Evolutionary conservation across 257 asterid species (phyloP).

Genomic region (Cruciata laevipes): DNA sequence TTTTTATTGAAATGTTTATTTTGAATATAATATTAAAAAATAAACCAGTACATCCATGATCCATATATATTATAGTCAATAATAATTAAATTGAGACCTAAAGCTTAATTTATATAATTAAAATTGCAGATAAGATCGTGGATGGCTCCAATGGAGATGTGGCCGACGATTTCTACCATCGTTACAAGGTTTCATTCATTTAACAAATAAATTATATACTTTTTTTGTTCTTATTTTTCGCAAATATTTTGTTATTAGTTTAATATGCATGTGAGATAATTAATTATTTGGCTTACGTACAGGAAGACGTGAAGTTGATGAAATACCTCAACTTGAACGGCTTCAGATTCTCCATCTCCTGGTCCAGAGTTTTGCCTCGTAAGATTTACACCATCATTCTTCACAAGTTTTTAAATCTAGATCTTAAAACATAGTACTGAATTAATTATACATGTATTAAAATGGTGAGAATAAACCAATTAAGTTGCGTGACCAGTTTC

Average conservation of each 20-base stretch:
- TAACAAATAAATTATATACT: neutral
- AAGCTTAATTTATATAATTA: no score
- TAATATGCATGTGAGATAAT: neutral
- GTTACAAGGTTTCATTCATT: constrained; percentile 34
- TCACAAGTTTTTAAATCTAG: no score
- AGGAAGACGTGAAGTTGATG: constrained; percentile 49
- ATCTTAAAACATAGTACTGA: no score
- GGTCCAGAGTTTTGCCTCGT: constrained; percentile 66
- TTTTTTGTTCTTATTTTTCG: no score
- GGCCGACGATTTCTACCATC: constrained; percentile 52
- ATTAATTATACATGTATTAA: no score
- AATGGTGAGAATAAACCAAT: no score
- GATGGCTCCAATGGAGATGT: constrained; percentile 47
- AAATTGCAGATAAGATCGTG: constrained; percentile 34
- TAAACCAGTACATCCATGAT: no score
- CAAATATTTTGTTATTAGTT: neutral
- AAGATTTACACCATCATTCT: neutral
- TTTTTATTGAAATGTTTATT: no score
- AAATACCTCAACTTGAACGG: constrained; percentile 35
- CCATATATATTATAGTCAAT: no score
- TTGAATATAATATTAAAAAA: no score
- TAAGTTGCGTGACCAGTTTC: no score
- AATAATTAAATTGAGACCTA: no score
- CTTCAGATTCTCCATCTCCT: constrained; percentile 62
- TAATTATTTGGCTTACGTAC: constrained; percentile 7